Percentiles rank a stretch among this genome's conserved stretches.
These are phyloP conservation scores for Chlamydomonas asymmetrica DNA, from an alignment of 139 green algal genomes.

Conservation along the genomic window DNA sequence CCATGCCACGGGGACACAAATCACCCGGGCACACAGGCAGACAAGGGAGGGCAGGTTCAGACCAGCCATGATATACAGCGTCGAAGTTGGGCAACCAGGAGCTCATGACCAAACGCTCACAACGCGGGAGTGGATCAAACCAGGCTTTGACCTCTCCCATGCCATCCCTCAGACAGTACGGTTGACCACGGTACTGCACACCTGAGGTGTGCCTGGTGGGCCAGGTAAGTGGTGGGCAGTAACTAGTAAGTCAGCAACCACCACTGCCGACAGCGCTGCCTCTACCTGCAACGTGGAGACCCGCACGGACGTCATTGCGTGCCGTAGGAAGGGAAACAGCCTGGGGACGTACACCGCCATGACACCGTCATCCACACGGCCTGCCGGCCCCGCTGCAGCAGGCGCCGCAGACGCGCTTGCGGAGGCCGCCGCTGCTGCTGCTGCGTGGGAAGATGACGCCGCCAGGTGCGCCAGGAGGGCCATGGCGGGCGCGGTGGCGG, in stretches of 20 bases:
- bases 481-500: constrained; percentile 74
- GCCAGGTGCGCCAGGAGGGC: constrained; percentile 72
- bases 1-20: no score
- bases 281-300: constrained; percentile 49
- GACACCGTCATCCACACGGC: not conserved
- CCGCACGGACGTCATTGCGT: constrained; percentile 77
- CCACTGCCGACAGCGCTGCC: not conserved
- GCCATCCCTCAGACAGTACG: no score
- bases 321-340: constrained; percentile 72
- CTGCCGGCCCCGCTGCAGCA: constrained; percentile 1
- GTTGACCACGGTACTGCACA: no score
- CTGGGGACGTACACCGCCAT: constrained; percentile 24
- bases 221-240: no score
- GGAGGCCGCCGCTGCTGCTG: not conserved
- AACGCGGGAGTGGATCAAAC: no score
- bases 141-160: no score
- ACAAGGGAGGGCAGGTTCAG: no score
- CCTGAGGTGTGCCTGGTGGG: no score
- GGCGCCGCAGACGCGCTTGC: not conserved
- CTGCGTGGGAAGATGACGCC: not conserved
- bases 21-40: no score
- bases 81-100: no score
- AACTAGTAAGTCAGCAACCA: not conserved
- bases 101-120: no score
- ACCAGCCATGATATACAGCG: no score